Percentiles rank a stretch among this genome's conserved stretches.
phyloP scores from a whole-genome alignment of 441 rosid species.

The Euphorbia schlechtendalii region DNA sequence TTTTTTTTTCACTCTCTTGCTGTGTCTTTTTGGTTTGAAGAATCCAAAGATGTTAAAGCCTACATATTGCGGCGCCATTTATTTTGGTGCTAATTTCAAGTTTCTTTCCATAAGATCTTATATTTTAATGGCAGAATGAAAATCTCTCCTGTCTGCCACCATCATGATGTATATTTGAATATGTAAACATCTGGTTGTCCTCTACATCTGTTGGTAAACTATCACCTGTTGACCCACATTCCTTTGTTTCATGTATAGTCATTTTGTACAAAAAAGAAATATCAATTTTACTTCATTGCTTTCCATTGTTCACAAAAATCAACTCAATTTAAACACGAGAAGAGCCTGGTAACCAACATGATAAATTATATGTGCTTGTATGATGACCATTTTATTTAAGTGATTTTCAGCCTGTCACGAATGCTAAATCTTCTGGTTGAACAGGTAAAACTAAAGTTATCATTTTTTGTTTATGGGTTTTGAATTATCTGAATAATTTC shows the following conservation, averaged over 20 bases:
- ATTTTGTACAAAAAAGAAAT: slow-evolving; percentile 5
- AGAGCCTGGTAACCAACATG: too few species aligned
- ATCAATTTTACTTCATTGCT: background rate
- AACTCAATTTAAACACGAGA: too few species aligned
- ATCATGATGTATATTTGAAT: too few species aligned
- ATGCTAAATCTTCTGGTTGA: background rate
- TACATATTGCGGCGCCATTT: background rate
- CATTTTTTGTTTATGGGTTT: background rate
- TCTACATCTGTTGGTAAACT: background rate
- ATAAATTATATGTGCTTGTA: background rate
- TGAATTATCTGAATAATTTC: background rate
- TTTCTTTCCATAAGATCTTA: background rate
- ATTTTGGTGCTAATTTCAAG: background rate
- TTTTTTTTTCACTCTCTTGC: too few species aligned
- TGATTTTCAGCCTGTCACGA: background rate
- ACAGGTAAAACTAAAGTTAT: background rate
- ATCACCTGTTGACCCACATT: background rate
- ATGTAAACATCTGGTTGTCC: too few species aligned
- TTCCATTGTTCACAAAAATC: too few species aligned
- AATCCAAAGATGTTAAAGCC: too few species aligned
- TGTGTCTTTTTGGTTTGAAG: too few species aligned
- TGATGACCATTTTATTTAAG: background rate
- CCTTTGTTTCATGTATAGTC: background rate
- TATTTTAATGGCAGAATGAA: background rate
- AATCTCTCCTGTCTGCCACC: background rate